These are phyloP conservation scores for Hymenotorrendiella dingleyae DNA, from an alignment of 2,329 filamentous ascomycete species.

Conservation along the genomic window DNA sequence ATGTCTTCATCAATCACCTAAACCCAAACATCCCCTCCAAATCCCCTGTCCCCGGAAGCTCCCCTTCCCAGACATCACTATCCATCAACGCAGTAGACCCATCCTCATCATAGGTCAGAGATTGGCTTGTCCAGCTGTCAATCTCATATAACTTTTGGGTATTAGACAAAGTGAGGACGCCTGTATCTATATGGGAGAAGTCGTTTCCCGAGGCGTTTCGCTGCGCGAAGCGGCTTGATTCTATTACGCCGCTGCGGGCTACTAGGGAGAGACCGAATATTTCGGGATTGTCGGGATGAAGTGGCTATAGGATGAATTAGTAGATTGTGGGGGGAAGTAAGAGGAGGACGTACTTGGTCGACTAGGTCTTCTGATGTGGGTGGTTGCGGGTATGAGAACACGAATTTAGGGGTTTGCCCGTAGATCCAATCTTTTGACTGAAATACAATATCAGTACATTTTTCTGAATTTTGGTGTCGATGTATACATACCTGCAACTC, in stretches of 20 bases:
- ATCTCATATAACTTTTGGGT: background rate
- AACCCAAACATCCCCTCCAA: too few species aligned
- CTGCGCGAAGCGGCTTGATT: background rate
- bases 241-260: constrained; percentile 1
- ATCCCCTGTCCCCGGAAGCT: too few species aligned
- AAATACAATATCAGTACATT: background rate
- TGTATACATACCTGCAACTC: constrained; percentile 6
- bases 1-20: too few species aligned
- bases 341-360: background rate
- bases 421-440: constrained; percentile 11
- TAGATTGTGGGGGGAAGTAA: background rate
- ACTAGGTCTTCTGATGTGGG: background rate
- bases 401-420: constrained; percentile 10
- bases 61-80: too few species aligned
- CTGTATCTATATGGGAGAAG: background rate
- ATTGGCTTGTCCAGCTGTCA: too few species aligned
- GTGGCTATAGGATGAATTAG: background rate
- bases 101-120: too few species aligned
- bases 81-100: too few species aligned
- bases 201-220: too few species aligned
- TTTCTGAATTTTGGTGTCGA: background rate
- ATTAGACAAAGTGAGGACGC: background rate
- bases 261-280: background rate
- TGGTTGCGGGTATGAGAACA: constrained; percentile 1
- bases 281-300: background rate